phyloP scores from a whole-genome alignment of 202 grass and related monocot species.

The Panicum virgatum region DNA sequence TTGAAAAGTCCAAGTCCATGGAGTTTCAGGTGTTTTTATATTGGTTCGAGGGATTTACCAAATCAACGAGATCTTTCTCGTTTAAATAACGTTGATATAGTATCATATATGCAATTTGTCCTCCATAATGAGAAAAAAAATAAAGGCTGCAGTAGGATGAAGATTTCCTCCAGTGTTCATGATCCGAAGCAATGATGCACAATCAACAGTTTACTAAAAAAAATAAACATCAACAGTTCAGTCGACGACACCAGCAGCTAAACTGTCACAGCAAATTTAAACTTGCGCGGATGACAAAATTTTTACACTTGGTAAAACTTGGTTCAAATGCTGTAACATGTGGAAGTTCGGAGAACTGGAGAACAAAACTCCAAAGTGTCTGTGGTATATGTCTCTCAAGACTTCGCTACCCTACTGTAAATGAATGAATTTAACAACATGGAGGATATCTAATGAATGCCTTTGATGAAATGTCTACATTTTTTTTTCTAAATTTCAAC shows the following conservation, averaged over 20 bases:
- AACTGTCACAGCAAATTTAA: background rate
- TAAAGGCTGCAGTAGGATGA: background rate
- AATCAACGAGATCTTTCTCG: no score
- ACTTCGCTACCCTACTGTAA: conserved; percentile 30
- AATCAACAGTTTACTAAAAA: no score
- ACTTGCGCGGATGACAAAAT: background rate
- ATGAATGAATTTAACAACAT: conserved; percentile 33
- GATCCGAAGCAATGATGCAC: background rate
- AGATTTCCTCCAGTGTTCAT: background rate
- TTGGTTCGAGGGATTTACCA: background rate
- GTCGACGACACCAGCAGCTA: background rate
- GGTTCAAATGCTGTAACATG: background rate
- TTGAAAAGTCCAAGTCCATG: background rate
- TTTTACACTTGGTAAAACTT: background rate
- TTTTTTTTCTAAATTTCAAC: conserved; percentile 17
- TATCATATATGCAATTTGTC: background rate
- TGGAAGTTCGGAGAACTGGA: background rate
- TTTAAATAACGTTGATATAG: background rate
- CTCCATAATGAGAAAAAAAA: background rate
- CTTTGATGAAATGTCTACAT: background rate
- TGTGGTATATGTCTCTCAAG: background rate
- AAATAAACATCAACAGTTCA: background rate
- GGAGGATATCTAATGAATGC: background rate
- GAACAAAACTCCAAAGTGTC: conserved; percentile 12
- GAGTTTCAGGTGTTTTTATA: background rate